Conservation (phyloP, 805 yeast genomes). For the Wickerhamiella lipophila region DNA sequence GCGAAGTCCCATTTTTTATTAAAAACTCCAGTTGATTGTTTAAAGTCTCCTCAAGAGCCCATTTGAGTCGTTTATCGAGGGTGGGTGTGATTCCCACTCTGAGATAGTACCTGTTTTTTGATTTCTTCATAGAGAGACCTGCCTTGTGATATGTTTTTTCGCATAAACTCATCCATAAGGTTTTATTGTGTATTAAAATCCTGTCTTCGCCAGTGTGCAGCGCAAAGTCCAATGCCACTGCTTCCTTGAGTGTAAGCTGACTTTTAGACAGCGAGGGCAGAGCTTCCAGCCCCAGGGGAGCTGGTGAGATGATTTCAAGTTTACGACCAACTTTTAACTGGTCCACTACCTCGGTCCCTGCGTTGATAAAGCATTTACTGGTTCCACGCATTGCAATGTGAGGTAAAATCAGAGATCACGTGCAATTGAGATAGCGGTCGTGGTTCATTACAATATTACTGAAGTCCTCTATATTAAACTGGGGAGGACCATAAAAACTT, state of each 20-base stretch:
- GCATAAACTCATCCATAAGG: background rate
- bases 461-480: too few species aligned
- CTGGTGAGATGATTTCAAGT: background rate
- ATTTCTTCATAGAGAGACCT: constrained; percentile 2
- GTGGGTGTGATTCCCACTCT: background rate
- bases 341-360: background rate
- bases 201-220: constrained; percentile 1
- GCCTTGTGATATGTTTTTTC: constrained; percentile 3
- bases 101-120: background rate
- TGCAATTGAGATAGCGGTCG: background rate
- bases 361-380: background rate
- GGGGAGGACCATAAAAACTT: too few species aligned
- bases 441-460: too few species aligned
- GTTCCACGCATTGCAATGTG: constrained; percentile 1
- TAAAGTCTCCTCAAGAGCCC: background rate
- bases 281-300: background rate
- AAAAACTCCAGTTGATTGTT: background rate
- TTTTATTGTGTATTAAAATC: background rate
- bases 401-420: background rate
- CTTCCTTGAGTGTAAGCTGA: constrained; percentile 4
- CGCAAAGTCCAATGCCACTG: background rate
- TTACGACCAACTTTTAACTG: constrained; percentile 6
- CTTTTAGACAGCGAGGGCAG: background rate
- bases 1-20: background rate
- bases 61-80: background rate